Conservation (phyloP, 495 filamentous ascomycete species). For the Annulohypoxylon stygium region DNA sequence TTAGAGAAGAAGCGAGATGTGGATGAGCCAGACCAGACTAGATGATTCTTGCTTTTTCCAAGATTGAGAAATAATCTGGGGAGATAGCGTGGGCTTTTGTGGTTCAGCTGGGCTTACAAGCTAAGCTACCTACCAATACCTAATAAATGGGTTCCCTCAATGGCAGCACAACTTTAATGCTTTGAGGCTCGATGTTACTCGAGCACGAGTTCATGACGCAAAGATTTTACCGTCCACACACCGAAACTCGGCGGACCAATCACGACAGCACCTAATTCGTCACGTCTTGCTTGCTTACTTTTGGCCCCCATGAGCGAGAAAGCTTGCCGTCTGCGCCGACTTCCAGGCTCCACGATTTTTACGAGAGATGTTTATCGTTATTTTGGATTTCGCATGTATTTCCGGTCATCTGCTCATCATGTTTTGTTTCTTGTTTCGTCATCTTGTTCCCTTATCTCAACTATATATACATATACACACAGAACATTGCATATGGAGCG, state of each 20-base stretch:
- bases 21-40: conserved; percentile 11
- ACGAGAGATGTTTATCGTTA: conserved; percentile 43
- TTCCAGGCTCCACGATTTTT: conserved; percentile 31
- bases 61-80: conserved; percentile 1
- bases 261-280: conserved; percentile 17
- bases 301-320: conserved; percentile 24
- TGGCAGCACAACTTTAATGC: conserved; percentile 15
- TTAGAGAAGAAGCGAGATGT: conserved; percentile 32
- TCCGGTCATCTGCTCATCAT: conserved; percentile 22
- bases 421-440: conserved; percentile 1
- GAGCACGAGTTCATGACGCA: conserved; percentile 35
- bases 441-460: conserved; percentile 23
- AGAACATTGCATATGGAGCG: conserved; percentile 45
- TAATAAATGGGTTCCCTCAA: conserved; percentile 31
- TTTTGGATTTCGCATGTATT: conserved; percentile 34
- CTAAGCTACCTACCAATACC: background rate
- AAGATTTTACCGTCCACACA: conserved; percentile 13
- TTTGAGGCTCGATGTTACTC: conserved; percentile 34
- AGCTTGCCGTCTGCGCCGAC: conserved; percentile 20
- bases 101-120: conserved; percentile 36
- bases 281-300: conserved; percentile 9
- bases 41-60: background rate
- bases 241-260: conserved; percentile 32
- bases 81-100: conserved; percentile 23
- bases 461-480: conserved; percentile 39